A percentile compares a stretch with the other conserved stretches of the same genome.
Evolutionary conservation across 148 eudicot genomes (phyloP).

Genomic region (Amaranthus hypochondriacus): DNA sequence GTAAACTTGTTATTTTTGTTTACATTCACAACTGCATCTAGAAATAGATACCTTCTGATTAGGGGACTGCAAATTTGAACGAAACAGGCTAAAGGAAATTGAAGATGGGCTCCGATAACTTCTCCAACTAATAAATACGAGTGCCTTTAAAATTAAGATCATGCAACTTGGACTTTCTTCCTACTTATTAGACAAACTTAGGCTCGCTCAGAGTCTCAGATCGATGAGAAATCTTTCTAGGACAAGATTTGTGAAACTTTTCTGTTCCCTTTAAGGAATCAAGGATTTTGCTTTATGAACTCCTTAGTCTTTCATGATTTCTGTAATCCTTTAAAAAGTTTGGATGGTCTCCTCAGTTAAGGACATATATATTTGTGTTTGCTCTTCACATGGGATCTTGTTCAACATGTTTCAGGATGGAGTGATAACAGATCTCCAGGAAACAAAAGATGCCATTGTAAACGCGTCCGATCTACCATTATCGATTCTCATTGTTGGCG

Average conservation of each 20-base stretch:
- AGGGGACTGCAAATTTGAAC: too few species aligned
- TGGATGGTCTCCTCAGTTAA: not conserved
- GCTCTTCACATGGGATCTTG: not conserved
- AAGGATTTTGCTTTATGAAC: not conserved
- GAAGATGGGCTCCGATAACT: too few species aligned
- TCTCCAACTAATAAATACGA: too few species aligned
- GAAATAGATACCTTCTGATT: too few species aligned
- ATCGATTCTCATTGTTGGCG: slow-evolving; percentile 95
- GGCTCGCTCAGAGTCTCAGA: too few species aligned
- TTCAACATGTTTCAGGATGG: slow-evolving; percentile 62
- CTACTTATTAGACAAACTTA: not conserved
- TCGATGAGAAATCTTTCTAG: not conserved
- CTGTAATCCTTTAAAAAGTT: not conserved
- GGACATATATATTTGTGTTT: not conserved
- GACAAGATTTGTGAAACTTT: not conserved
- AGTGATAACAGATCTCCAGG: slow-evolving; percentile 97
- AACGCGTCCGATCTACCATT: slow-evolving; percentile 89
- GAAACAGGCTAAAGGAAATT: too few species aligned
- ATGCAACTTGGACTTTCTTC: not conserved
- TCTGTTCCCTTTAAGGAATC: not conserved
- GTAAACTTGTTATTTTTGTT: too few species aligned
- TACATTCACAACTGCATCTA: too few species aligned
- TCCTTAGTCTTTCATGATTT: not conserved
- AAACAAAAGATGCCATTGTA: slow-evolving; percentile 95
- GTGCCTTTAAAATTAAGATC: too few species aligned